Conservation (phyloP, 306 rosid genomes). For the Acacia crassicarpa region DNA sequence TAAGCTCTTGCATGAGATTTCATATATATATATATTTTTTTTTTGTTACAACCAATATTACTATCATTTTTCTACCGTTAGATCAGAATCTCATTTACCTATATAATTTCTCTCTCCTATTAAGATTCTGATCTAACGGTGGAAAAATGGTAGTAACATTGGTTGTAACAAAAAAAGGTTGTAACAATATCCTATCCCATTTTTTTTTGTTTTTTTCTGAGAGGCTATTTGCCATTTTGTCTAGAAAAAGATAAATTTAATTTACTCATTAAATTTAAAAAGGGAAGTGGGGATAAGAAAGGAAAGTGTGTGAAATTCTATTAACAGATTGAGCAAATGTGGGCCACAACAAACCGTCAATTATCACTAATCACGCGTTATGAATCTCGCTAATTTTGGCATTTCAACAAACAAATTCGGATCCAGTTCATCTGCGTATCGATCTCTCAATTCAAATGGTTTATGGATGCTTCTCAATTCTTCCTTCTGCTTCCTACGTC, state of each 20-base stretch:
- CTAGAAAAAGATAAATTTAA: background rate
- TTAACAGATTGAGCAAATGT: background rate
- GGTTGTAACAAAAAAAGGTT: too few species aligned
- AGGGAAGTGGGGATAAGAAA: background rate
- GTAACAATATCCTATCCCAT: too few species aligned
- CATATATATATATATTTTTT: too few species aligned
- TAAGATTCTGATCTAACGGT: too few species aligned
- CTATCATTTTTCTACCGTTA: too few species aligned
- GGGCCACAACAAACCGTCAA: background rate
- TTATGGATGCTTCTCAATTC: background rate
- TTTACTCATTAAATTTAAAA: background rate
- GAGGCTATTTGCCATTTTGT: background rate
- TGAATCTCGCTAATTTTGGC: background rate
- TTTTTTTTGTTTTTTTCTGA: too few species aligned
- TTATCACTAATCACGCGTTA: constrained; percentile 4
- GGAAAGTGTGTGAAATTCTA: background rate
- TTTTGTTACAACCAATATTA: too few species aligned
- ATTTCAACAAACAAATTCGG: background rate
- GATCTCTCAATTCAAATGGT: background rate
- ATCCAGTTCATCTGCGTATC: background rate
- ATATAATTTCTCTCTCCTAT: too few species aligned
- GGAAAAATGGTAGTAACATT: too few species aligned
- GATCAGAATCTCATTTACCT: too few species aligned
- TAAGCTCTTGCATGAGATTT: too few species aligned
- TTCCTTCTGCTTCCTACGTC: background rate